Base-by-base conservation (phyloP, 768 basidiomycete genomes). In the Coprinellus micaceus region DNA sequence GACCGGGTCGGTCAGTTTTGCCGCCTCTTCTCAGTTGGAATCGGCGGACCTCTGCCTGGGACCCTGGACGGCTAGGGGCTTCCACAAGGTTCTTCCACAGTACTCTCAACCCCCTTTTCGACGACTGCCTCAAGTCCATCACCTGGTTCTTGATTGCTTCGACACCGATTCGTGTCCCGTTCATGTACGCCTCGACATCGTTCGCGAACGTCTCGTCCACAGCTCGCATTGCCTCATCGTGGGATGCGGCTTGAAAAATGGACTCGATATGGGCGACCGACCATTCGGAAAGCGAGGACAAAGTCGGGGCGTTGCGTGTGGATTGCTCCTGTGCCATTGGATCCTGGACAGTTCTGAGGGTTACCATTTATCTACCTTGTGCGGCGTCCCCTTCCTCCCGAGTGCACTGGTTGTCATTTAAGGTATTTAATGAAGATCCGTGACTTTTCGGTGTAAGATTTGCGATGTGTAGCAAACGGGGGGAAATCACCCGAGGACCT, bases 241-340 rank as follows among this genome's bases (percentile, higher is more conserved):
- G 55, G 25, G 47, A 57, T 11, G 55, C n/a, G n/a, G 59, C 59
- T 26, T 60, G 51, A 22, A 60, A 60, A 19, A 60, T 52, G 22
- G 53, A 39, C 9, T 33, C 24, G 5, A 60, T 60, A 12, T 53
- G 59, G 22, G 53, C 29, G 39, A 44, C 49, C 10, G 59, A 60
- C 59, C 59, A 60, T 21, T 43, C 37, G 13, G 58, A 51, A 1
- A 59, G 58, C 26, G 53, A 55, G 41, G 36, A 37, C n/a, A n/a
- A n/a, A n/a, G n/a, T n/a, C n/a, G n/a, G n/a, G n/a, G n/a, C n/a
- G n/a, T n/a, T n/a, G n/a, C n/a, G n/a, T n/a, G n/a, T n/a, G n/a
- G n/a, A n/a, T n/a, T n/a, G n/a, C n/a, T n/a, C n/a, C n/a, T n/a
- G n/a, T n/a, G n/a, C n/a, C n/a, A n/a, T n/a, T n/a, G n/a, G n/a